Conservation (phyloP, 1,284 basidiomycete genomes). For the Austroboletus novae-zelandiae region DNA sequence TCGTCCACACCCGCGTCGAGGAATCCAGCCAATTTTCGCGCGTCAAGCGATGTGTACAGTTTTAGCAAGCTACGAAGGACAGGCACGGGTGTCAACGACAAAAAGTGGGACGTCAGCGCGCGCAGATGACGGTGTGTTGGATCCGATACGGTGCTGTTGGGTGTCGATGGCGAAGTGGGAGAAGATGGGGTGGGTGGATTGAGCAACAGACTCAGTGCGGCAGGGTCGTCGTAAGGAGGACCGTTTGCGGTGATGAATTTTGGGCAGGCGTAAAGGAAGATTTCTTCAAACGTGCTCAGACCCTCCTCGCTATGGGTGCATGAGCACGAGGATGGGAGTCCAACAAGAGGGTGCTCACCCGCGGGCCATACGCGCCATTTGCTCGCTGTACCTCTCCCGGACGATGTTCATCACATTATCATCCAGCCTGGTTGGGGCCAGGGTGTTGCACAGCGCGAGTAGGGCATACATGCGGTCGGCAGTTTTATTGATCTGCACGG, state of each 20-base stretch:
- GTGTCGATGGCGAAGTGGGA: slow-evolving; percentile 20
- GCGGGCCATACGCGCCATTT: slow-evolving; percentile 82
- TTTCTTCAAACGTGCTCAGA: slow-evolving; percentile 86
- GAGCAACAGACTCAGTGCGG: slow-evolving; percentile 57
- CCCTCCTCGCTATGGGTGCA: slow-evolving; percentile 58
- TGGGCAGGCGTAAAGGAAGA: slow-evolving; percentile 91
- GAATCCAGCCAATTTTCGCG: slow-evolving; percentile 90
- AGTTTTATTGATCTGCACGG: slow-evolving; percentile 85
- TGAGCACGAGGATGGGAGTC: neutral
- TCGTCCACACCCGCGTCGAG: slow-evolving; percentile 74
- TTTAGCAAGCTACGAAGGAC: slow-evolving; percentile 92
- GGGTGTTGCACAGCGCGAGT: slow-evolving; percentile 92
- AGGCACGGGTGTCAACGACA: slow-evolving; percentile 78
- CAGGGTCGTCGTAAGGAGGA: slow-evolving; percentile 87
- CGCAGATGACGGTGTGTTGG: slow-evolving; percentile 82
- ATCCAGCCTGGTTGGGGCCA: slow-evolving; percentile 86
- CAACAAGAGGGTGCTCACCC: slow-evolving; percentile 48
- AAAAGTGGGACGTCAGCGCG: slow-evolving; percentile 59
- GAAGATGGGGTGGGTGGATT: slow-evolving; percentile 38
- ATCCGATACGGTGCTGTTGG: slow-evolving; percentile 45
- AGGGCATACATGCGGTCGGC: slow-evolving; percentile 98
- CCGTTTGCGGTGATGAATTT: slow-evolving; percentile 96
- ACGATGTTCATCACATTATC: slow-evolving; percentile 94
- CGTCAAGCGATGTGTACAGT: slow-evolving; percentile 91
- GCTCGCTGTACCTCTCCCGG: slow-evolving; percentile 92